phyloP scores from a whole-genome alignment of 106 monocot genomes.

The Ottelia alismoides region DNA sequence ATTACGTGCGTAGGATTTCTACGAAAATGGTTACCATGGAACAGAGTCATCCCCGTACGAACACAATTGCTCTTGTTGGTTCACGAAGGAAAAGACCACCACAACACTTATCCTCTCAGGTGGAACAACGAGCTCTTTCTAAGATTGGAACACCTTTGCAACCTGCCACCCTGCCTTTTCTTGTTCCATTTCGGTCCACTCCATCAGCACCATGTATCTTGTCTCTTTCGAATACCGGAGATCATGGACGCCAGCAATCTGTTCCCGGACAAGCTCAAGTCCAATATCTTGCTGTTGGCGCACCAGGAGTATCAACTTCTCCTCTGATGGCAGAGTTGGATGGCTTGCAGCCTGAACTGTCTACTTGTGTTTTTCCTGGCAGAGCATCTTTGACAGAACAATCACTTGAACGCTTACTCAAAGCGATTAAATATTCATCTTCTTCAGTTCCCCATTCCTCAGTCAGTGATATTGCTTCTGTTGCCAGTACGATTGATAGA shows the following conservation, averaged over 20 bases:
- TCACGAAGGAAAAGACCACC: too few species aligned
- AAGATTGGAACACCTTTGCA: conserved; percentile 71
- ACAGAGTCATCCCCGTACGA: too few species aligned
- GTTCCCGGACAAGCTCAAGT: conserved; percentile 2
- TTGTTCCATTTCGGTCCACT: conserved; percentile 68
- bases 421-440: conserved; percentile 48
- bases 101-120: conserved; percentile 83
- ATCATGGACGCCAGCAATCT: conserved; percentile 11
- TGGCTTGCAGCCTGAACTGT: conserved; percentile 39
- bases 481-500: conserved; percentile 67
- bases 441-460: conserved; percentile 36
- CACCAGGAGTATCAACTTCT: conserved; percentile 85
- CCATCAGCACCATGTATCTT: conserved; percentile 63
- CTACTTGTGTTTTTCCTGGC: conserved; percentile 10
- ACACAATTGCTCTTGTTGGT: too few species aligned
- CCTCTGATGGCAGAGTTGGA: conserved; percentile 78
- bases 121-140: conserved; percentile 64
- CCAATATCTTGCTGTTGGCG: conserved; percentile 16
- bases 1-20: too few species aligned
- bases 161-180: conserved; percentile 53
- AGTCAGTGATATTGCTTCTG: conserved; percentile 62
- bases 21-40: too few species aligned
- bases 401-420: conserved; percentile 65
- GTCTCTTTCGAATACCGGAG: conserved; percentile 27
- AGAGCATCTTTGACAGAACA: conserved; percentile 38